Base-by-base conservation (phyloP, 202 grass and related monocot genomes). In the Carex sylvatica region DNA sequence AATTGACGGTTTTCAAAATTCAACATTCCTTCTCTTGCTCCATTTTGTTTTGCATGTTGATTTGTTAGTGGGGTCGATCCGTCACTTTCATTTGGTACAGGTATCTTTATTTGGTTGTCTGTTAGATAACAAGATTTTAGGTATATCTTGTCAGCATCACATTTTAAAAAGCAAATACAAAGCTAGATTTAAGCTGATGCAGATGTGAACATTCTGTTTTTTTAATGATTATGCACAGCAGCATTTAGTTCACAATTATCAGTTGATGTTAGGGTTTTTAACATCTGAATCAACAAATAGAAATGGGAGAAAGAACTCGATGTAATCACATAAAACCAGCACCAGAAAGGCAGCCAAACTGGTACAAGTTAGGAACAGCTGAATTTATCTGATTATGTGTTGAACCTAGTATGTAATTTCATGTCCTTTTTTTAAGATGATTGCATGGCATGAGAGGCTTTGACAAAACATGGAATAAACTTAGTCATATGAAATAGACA, bases 1-100 rank as follows among this genome's bases (percentile, higher is more conserved):
- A 89, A 89, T 69, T 61, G 71, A 54, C 46, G 58, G 35, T 35
- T 70, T 8, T 88, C 83, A 20, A 82, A 16, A 56, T 61, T 28
- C 53, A 60, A 61, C 8, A 56, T 20, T 35, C 26, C 55, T 60
- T 61, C 70, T 72, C 10, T 51, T 53, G 22, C 49, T 78, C 53
- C 74, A 38, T 54, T 30, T 52, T 1, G 0, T 28, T 76, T 14
- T 1, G 71, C 6, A 3, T 9, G 5, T 68, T 38, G 2, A 56
- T 26, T 76, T 56, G 23, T 9, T 40, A 40, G 18, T 35, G 74
- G 51, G 28, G 52, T 60, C 4, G 49, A 33, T 78, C 74, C 74
- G 4, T 31, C 2, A n/a, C 55, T 53, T 78, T 35, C 74, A n/a
- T 38, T 1, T 15, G 9, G 24, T 19, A 30, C 40, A 3, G 65